A percentile compares a stretch with the other conserved stretches of the same genome.
Evolutionary conservation across 169 alveolate genomes (phyloP).

Genomic region (Eimeria falciformis): DNA sequence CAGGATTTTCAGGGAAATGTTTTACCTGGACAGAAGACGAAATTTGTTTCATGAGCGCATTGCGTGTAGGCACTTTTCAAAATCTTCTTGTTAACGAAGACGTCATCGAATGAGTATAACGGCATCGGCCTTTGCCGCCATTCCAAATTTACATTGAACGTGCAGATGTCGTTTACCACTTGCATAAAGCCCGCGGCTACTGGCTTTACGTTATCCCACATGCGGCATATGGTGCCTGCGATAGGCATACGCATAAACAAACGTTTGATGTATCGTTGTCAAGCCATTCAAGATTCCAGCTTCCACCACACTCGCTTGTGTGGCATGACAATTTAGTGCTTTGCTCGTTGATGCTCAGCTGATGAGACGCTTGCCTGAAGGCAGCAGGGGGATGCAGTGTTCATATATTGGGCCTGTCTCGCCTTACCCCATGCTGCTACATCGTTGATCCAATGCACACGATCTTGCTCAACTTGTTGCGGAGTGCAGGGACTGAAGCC

Average conservation of each 20-base stretch:
- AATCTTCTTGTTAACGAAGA: not conserved
- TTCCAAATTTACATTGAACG: constrained; percentile 5
- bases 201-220: constrained; percentile 43
- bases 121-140: constrained; percentile 62
- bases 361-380: not conserved
- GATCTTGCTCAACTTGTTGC: constrained; percentile 66
- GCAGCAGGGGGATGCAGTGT: not conserved
- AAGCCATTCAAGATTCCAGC: too few species aligned
- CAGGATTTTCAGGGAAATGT: not conserved
- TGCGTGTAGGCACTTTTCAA: constrained; percentile 44
- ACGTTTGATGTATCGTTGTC: too few species aligned
- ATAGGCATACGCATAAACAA: not conserved
- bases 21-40: constrained; percentile 65
- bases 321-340: too few species aligned
- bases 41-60: constrained; percentile 27
- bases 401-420: not conserved
- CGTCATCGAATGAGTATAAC: constrained; percentile 42
- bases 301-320: too few species aligned
- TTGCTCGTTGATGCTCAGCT: too few species aligned
- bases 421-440: constrained; percentile 60
- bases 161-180: constrained; percentile 50
- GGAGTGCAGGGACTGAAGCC: constrained; percentile 62
- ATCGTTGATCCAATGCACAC: constrained; percentile 54
- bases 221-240: constrained; percentile 40
- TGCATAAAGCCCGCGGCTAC: constrained; percentile 66